Evolutionary conservation across 1,284 basidiomycete species (phyloP), one percentile per base, ranked within the genome.

Genomic region (Pseudozyma tsukubaensis): DNA sequence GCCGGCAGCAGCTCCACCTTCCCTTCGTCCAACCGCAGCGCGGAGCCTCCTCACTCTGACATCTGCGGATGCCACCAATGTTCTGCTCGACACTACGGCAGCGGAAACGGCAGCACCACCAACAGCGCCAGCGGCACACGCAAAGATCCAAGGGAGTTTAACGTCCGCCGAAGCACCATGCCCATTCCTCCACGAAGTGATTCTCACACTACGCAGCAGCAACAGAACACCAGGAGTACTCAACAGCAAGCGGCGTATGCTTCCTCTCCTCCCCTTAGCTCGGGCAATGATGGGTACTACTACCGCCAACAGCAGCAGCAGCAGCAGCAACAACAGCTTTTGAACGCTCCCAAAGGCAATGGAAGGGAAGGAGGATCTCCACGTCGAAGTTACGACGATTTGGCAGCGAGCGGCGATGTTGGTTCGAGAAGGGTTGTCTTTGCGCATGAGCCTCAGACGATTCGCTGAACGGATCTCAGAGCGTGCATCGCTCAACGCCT

Each of bases 61-160:
- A 70, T 79, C 7, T 81, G 79, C 32, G 79, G 79, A 3, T 81
- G 79, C 44, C 74, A 76, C 34, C 59, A 68, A 40, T 81, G 79
- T 54, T 77, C 74, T 3, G 73, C 62, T 0, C 61, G 70, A 3
- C 72, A 81, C 54, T 81, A 81, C 13, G 66, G 59, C 48, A 73
- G 49, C 42, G 56, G 56, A 1, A 47, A 43, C 19, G 48, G 57
- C 9, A 50, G 45, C 14, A 32, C 40, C 45, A 55, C 56, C 14
- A 29, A 24, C 35, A 21, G 43, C 21, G 32, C 44, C 24, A 29
- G 6, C 6, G 24, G 43, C 14, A 45, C n/a, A 13, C 35, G 9
- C 44, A 45, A 45, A 21, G 64, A 55, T 34, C 61, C 64, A 8
- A 44, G 67, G 24, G 63, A 65, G 40, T 73, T 47, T 44, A 72